phyloP scores from a whole-genome alignment of 140 eudicot species.

The Bidens hawaiensis region DNA sequence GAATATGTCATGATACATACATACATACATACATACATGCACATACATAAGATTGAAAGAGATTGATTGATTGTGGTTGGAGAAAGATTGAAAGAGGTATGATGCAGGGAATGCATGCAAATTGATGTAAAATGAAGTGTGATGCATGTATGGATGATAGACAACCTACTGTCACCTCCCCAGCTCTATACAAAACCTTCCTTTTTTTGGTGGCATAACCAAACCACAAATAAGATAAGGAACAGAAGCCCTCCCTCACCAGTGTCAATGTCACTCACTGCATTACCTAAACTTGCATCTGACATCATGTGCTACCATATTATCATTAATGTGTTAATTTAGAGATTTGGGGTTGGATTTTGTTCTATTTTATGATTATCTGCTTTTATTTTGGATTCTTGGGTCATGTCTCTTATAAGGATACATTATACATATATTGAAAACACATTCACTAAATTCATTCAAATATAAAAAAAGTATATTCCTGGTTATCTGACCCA shows the following conservation, averaged over 20 bases:
- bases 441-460: neutral
- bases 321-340: neutral
- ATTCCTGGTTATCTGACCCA: neutral
- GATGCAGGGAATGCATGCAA: constrained; percentile 23
- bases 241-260: constrained; percentile 19
- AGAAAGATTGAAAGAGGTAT: constrained; percentile 4
- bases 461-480: too few species aligned
- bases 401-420: neutral
- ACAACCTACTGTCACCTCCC: constrained; percentile 26
- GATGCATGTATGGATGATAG: constrained; percentile 30
- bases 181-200: constrained; percentile 26
- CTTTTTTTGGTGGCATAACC: constrained; percentile 21
- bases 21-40: neutral
- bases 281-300: constrained; percentile 22
- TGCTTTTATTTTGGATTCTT: neutral
- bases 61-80: neutral
- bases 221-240: constrained; percentile 24
- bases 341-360: constrained; percentile 8
- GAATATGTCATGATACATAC: neutral
- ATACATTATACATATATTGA: neutral
- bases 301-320: constrained; percentile 5
- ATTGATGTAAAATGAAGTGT: constrained; percentile 23
- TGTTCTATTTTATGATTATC: neutral
- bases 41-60: too few species aligned
- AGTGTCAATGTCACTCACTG: constrained; percentile 30